Percentiles rank a stretch among this genome's conserved stretches.
Evolutionary conservation across 2,329 filamentous ascomycete genomes (phyloP).

Genomic region (Blastomyces gilchristii): DNA sequence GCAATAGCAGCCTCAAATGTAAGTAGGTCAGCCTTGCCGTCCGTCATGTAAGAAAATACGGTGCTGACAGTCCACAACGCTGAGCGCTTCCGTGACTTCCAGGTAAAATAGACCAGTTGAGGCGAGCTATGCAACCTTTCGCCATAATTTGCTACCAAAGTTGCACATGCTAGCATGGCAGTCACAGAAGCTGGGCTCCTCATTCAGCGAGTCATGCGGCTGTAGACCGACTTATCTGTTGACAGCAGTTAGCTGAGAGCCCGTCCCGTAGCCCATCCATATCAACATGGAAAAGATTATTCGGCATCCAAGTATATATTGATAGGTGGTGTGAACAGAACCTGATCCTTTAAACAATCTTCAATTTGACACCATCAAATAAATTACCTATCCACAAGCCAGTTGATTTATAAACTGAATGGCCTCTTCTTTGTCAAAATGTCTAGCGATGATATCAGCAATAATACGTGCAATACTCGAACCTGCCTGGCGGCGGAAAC

Average conservation of each 20-base stretch:
- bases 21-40: not conserved
- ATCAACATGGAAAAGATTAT: not conserved
- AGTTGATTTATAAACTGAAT: not conserved
- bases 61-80: not conserved
- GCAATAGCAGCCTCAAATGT: not conserved
- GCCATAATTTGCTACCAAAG: not conserved
- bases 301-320: not conserved
- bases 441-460: not conserved
- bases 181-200: not conserved
- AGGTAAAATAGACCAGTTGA: not conserved
- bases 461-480: not conserved
- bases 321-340: not conserved
- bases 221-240: not conserved
- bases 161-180: conserved; percentile 1
- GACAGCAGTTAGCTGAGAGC: not conserved
- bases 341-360: not conserved
- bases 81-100: not conserved
- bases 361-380: not conserved
- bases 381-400: not conserved
- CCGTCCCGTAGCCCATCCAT: not conserved
- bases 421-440: not conserved
- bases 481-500: not conserved
- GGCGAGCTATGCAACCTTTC: not conserved
- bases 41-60: not conserved
- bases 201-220: not conserved